phyloP scores from a whole-genome alignment of 225 moss, liverwort and hornwort genomes.

The Pseudisothecium myosuroides region DNA sequence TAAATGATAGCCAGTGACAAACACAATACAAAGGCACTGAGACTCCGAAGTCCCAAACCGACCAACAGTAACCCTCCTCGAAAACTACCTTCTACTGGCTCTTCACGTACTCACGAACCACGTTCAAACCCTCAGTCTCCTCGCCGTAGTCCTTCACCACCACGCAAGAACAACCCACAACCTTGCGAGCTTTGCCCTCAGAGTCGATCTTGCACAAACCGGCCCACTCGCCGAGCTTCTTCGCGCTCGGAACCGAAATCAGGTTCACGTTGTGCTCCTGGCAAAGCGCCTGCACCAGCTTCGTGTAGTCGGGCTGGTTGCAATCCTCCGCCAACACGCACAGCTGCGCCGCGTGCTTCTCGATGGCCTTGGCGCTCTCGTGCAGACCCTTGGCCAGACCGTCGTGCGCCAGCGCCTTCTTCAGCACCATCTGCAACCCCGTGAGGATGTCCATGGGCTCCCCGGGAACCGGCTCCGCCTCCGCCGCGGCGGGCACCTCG shows the following conservation, averaged over 20 bases:
- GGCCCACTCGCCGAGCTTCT: constrained; percentile 47
- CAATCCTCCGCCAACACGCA: constrained; percentile 45
- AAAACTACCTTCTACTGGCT: neutral
- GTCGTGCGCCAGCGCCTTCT: constrained; percentile 43
- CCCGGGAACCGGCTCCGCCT: constrained; percentile 16
- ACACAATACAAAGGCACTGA: neutral
- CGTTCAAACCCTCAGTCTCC: constrained; percentile 40
- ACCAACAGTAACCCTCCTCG: neutral
- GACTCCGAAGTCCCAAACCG: neutral
- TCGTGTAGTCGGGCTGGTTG: constrained; percentile 51
- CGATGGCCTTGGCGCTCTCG: constrained; percentile 45
- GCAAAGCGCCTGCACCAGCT: constrained; percentile 42
- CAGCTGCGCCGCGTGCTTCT: constrained; percentile 50
- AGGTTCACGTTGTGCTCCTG: constrained; percentile 42
- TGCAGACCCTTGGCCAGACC: constrained; percentile 38
- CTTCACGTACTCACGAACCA: constrained; percentile 41
- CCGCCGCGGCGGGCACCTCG: neutral
- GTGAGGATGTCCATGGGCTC: constrained; percentile 56
- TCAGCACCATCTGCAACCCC: constrained; percentile 28
- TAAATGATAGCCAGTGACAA: neutral
- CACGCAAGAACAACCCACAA: constrained; percentile 32
- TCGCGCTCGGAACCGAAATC: constrained; percentile 28
- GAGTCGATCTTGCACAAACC: constrained; percentile 43
- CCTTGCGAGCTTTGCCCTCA: constrained; percentile 44
- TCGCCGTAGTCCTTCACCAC: constrained; percentile 47